These are phyloP conservation scores for Stagonosporopsis vannaccii DNA, from an alignment of 2,329 filamentous ascomycete genomes.

Conservation along the genomic window DNA sequence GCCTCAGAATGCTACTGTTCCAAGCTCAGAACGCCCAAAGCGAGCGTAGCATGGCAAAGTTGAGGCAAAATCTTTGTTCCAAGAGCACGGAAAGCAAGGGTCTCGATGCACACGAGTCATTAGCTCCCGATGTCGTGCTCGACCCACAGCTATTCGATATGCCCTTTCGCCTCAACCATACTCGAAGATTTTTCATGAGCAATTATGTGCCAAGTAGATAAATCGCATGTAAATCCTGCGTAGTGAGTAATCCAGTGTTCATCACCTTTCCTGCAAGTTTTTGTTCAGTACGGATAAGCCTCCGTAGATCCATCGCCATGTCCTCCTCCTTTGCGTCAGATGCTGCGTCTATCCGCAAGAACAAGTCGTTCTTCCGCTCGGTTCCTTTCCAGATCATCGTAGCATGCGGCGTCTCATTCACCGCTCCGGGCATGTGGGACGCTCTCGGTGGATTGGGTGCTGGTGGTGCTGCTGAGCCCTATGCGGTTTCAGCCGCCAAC, in stretches of 20 bases:
- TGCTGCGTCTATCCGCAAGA: conserved; percentile 24
- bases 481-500: conserved; percentile 44
- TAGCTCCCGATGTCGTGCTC: conserved; percentile 32
- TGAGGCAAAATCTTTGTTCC: conserved; percentile 6
- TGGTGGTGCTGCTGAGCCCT: conserved; percentile 45
- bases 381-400: conserved; percentile 45
- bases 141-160: conserved; percentile 25
- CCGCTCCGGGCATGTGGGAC: conserved; percentile 47
- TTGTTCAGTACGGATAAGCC: conserved; percentile 6
- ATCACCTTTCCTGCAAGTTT: background rate
- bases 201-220: conserved; percentile 1
- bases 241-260: background rate
- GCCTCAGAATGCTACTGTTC: conserved; percentile 7
- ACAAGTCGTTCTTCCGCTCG: conserved; percentile 38
- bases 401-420: conserved; percentile 45
- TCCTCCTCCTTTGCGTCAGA: conserved; percentile 10
- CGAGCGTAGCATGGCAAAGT: conserved; percentile 13
- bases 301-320: conserved; percentile 10
- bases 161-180: conserved; percentile 20
- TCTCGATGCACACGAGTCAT: conserved; percentile 12
- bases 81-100: conserved; percentile 1
- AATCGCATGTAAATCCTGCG: conserved; percentile 9
- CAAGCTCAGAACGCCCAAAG: conserved; percentile 3
- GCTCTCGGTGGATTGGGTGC: conserved; percentile 44
- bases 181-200: conserved; percentile 22